Evolutionary conservation across 1,284 basidiomycete species (phyloP), one percentile per base, ranked within the genome.

Genomic region (Athelia sp.): DNA sequence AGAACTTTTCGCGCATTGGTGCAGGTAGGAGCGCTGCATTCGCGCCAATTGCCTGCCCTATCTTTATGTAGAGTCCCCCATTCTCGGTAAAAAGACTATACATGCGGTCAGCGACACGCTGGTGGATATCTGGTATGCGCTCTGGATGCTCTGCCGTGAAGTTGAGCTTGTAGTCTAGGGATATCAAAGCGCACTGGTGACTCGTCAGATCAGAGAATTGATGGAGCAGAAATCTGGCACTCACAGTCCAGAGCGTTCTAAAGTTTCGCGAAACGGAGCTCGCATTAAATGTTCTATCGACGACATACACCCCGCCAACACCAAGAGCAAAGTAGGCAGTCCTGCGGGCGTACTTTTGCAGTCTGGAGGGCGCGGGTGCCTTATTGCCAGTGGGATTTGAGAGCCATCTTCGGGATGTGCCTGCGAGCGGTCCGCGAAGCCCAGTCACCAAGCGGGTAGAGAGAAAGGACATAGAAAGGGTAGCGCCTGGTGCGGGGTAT

Each of bases 31-130:
- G 64, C 0, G 87, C 86, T 1, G 91, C 84, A 66, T 94, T 94
- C 13, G 90, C 83, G 8, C 86, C 91, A 43, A 92, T 81, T 8
- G 87, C 86, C 63, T 89, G 86, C 3, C 85, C 85, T 74, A 94
- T 87, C 66, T 96, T 96, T 60, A 95, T 90, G 65, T 94, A 95
- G 9, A 95, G 71, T 2, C 93, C 93, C 15, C 88, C 86, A 64
- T 94, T 94, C 18, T 75, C 75, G 2, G 82, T 86, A 55, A 93
- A 81, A 43, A 93, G 73, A 62, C 84, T 70, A 56, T 83, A 84
- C 43, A 96, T 71, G 45, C 90, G 71, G n/a, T 82, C 70, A 0
- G 90, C 90, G 10, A 93, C 90, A 43, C 93, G 79, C 54, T 86
- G 79, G 56, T 96, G 93, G 2, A 96, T 71, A 18, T 78, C 73